Conservation (phyloP, 1,284 basidiomycete species). For the Cryptococcus sp. region DNA sequence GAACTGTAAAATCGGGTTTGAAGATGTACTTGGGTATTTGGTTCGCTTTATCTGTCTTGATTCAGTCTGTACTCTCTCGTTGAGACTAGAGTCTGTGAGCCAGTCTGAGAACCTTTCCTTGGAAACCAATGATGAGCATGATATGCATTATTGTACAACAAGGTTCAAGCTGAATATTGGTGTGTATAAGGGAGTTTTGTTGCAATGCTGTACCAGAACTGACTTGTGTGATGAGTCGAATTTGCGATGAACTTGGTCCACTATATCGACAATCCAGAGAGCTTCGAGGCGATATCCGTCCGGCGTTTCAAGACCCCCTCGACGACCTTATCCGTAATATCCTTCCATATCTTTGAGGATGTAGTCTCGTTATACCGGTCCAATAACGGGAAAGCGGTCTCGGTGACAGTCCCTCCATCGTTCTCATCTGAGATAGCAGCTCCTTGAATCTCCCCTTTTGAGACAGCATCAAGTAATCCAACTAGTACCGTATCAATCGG, state of each 20-base stretch:
- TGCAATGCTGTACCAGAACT: not conserved
- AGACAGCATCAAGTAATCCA: conserved; percentile 71
- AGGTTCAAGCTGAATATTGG: not conserved
- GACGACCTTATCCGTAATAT: conserved; percentile 39
- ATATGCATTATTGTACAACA: not conserved
- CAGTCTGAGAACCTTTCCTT: too few species aligned
- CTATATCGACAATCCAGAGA: not conserved
- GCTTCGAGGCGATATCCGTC: conserved; percentile 1
- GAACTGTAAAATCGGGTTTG: too few species aligned
- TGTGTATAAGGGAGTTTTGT: not conserved
- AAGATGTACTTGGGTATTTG: too few species aligned
- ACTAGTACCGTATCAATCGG: conserved; percentile 94
- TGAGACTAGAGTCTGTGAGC: too few species aligned
- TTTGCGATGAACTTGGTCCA: too few species aligned
- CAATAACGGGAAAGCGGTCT: conserved; percentile 37
- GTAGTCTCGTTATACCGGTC: conserved; percentile 47
- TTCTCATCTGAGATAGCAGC: conserved; percentile 5
- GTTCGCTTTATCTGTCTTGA: too few species aligned
- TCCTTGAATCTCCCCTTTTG: conserved; percentile 45
- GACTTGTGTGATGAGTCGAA: not conserved
- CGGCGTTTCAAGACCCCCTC: conserved; percentile 22
- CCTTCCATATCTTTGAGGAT: conserved; percentile 44
- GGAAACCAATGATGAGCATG: too few species aligned
- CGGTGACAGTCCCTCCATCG: not conserved
- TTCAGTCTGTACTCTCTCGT: too few species aligned